Evolutionary conservation across 805 yeast genomes (phyloP), one percentile per base, ranked within the genome.

Genomic region (Alloascoidea hylecoeti): DNA sequence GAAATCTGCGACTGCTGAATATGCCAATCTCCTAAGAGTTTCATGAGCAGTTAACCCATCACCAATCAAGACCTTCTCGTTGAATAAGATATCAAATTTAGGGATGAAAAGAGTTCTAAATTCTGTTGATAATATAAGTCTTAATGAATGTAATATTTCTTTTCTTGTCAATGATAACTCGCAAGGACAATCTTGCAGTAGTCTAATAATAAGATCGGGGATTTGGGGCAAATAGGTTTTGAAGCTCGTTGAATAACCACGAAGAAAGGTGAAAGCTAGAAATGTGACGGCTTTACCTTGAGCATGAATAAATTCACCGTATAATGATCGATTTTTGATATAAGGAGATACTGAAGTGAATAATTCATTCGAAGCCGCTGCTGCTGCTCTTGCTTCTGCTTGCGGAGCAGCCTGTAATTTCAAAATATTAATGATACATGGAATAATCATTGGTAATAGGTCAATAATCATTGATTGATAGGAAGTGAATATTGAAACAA

Each of bases 221-320:
- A 92, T 84, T 32, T 72, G 67, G 3, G 61, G 62, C 28, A 75
- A 71, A 46, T 74, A 71, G 32, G 58, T 57, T 41, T 72, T 68
- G 39, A 79, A 65, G 32, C 74, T 75, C 27, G 74, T 70, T 2
- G 94, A 76, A 49, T 77, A 81, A 14, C 94, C 85, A 43, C 97
- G 71, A 33, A 94, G 77, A 46, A 81, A 79, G 1, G 88, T 85
- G 54, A 88, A 92, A 0, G 97, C 97, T 49, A 92, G 61, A 48
- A 92, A 89, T 0, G 96, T 85, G 33, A 95, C 89, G 1, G 96
- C 95, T 55, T 92, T 92, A 33, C 94, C 95, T 57, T 92, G 99
- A 17, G 95, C 86, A 17, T 84, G 61, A 13, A 89, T 76, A 49
- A 92, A 84, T 49, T 92, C 97, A 42, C 92, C 81, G 57, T 78